Evolutionary conservation across 805 yeast species (phyloP).

Genomic region (Kazachstania bromeliacearum): DNA sequence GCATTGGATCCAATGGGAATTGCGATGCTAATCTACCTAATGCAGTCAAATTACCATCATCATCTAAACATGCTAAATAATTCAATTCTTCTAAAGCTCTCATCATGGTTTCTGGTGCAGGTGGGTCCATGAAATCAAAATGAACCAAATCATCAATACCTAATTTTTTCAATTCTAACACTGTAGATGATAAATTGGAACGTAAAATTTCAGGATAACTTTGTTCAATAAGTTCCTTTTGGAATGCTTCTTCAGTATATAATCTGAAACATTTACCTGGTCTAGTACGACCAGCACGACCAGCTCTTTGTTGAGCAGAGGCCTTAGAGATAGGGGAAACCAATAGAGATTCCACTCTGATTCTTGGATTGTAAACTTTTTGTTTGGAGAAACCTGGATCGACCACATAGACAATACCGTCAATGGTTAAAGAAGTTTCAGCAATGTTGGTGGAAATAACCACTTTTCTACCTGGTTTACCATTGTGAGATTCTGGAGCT

Average conservation of each 20-base stretch:
- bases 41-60: slow-evolving; percentile 83
- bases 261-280: slow-evolving; percentile 96
- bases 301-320: slow-evolving; percentile 96
- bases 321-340: slow-evolving; percentile 97
- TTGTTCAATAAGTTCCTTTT: slow-evolving; percentile 87
- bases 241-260: slow-evolving; percentile 94
- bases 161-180: slow-evolving; percentile 82
- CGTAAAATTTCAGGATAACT: slow-evolving; percentile 93
- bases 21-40: slow-evolving; percentile 84
- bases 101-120: slow-evolving; percentile 99
- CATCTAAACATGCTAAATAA: slow-evolving; percentile 80
- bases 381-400: slow-evolving; percentile 97
- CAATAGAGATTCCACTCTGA: slow-evolving; percentile 85
- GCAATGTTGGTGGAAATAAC: slow-evolving; percentile 93
- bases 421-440: slow-evolving; percentile 94
- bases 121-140: slow-evolving; percentile 98
- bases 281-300: slow-evolving; percentile 99
- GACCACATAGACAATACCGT: slow-evolving; percentile 93
- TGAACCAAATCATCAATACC: slow-evolving; percentile 95
- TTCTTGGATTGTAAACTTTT: slow-evolving; percentile 92
- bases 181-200: slow-evolving; percentile 84
- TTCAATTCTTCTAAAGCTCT: slow-evolving; percentile 93
- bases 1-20: slow-evolving; percentile 92
- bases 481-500: slow-evolving; percentile 68
- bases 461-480: slow-evolving; percentile 91